Conservation (phyloP, 2,329 filamentous ascomycete genomes). For the Fusarium nygamai region DNA sequence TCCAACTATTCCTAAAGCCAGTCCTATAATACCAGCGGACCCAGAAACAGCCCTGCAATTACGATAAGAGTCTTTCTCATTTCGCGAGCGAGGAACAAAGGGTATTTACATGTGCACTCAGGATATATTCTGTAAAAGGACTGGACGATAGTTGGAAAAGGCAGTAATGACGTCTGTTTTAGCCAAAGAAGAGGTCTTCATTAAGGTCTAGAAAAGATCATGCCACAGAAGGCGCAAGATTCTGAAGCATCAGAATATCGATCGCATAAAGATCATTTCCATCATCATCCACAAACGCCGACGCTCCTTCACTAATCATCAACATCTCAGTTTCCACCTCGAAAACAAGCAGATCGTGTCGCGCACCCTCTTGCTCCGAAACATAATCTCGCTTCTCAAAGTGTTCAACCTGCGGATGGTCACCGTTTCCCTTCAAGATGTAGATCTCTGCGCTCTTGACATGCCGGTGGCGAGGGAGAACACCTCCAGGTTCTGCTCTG, state of each 20-base stretch:
- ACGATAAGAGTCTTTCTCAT: neutral
- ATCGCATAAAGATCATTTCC: neutral
- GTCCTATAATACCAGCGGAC: fast-evolving
- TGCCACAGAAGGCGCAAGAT: neutral
- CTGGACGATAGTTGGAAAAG: neutral
- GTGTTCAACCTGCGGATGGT: neutral
- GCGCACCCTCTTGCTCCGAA: neutral
- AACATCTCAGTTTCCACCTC: neutral
- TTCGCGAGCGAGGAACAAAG: fast-evolving
- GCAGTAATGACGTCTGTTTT: neutral
- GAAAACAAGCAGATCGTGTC: neutral
- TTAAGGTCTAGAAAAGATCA: neutral
- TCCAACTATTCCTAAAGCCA: fast-evolving
- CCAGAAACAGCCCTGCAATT: neutral
- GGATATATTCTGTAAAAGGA: neutral
- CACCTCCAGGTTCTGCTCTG: neutral
- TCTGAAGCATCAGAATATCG: neutral
- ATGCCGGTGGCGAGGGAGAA: neutral
- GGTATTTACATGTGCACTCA: fast-evolving
- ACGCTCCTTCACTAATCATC: neutral
- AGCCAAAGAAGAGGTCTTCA: neutral
- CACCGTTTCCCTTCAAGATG: neutral
- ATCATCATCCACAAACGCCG: neutral
- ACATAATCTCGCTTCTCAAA: neutral
- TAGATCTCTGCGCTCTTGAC: neutral